A percentile compares a stretch with the other conserved stretches of the same genome.
Conservation (phyloP, 2,329 filamentous ascomycete genomes). For the Nigrospora osmanthi region DNA sequence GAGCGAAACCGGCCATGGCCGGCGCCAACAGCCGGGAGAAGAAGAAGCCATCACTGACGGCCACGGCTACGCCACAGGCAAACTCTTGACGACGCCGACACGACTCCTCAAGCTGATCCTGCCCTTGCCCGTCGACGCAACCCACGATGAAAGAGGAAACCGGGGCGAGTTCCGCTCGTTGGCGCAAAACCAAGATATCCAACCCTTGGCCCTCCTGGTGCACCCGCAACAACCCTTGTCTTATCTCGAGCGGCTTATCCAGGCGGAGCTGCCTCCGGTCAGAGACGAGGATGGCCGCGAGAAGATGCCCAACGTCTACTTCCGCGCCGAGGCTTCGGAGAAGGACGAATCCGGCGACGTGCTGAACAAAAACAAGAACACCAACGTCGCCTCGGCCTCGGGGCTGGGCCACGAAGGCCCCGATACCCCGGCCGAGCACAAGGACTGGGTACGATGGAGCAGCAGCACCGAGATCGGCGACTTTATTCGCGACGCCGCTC, state of each 20-base stretch:
- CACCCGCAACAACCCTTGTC: constrained; percentile 88
- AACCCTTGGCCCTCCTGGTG: constrained; percentile 76
- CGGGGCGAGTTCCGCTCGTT: constrained; percentile 21
- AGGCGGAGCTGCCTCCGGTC: constrained; percentile 73
- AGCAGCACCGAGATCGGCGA: constrained; percentile 85
- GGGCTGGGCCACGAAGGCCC: constrained; percentile 58
- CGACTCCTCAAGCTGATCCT: constrained; percentile 65
- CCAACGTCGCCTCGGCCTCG: constrained; percentile 59
- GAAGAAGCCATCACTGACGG: background rate
- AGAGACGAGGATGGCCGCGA: constrained; percentile 55
- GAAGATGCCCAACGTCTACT: constrained; percentile 66
- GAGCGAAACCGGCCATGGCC: constrained; percentile 6
- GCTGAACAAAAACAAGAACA: constrained; percentile 17
- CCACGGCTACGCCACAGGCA: constrained; percentile 36
- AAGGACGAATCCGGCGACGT: constrained; percentile 42
- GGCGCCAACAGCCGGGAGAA: background rate
- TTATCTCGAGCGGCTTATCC: constrained; percentile 82
- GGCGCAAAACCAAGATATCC: constrained; percentile 60
- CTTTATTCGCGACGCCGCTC: constrained; percentile 84
- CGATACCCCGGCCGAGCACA: constrained; percentile 31
- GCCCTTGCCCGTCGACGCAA: constrained; percentile 48
- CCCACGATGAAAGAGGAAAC: constrained; percentile 43
- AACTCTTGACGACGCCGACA: constrained; percentile 63
- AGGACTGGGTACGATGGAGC: constrained; percentile 79
- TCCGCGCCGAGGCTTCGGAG: constrained; percentile 70